A percentile compares a stretch with the other conserved stretches of the same genome.
Conservation (phyloP, 148 eudicot genomes). For the Diospyros lotus region DNA sequence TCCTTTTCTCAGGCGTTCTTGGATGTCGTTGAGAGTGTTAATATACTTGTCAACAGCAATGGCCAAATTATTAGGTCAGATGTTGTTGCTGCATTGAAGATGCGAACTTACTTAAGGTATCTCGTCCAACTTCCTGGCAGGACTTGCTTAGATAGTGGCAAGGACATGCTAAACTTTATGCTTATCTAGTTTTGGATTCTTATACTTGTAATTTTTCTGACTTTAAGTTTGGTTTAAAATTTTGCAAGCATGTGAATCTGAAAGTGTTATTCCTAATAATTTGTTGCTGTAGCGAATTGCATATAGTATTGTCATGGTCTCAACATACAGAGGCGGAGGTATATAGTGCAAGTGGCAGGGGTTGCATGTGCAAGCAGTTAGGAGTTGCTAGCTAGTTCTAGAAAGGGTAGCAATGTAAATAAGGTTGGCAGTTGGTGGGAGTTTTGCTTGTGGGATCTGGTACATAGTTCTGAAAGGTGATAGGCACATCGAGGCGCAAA, state of each 20-base stretch:
- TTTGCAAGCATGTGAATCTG: not conserved
- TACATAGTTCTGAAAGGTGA: not conserved
- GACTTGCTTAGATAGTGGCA: not conserved
- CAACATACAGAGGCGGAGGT: too few species aligned
- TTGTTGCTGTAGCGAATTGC: too few species aligned
- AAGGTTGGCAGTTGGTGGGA: too few species aligned
- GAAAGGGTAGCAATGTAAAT: too few species aligned
- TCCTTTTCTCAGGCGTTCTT: slow-evolving; percentile 63
- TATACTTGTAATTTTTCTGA: not conserved
- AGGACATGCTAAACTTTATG: not conserved
- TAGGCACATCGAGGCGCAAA: too few species aligned
- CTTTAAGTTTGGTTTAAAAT: not conserved
- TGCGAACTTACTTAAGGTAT: slow-evolving; percentile 87
- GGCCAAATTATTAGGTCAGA: slow-evolving; percentile 95
- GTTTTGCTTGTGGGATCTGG: not conserved
- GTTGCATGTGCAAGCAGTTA: too few species aligned
- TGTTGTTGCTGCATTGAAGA: slow-evolving; percentile 89
- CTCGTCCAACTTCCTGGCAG: not conserved
- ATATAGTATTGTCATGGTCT: too few species aligned
- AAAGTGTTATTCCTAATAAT: not conserved
- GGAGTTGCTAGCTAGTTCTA: too few species aligned
- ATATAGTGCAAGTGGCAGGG: too few species aligned
- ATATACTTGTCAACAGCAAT: slow-evolving; percentile 90
- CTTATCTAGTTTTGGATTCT: not conserved
- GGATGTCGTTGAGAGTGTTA: slow-evolving; percentile 97